Evolutionary conservation across 495 filamentous ascomycete genomes (phyloP).

Genomic region (Oleoguttula mirabilis): DNA sequence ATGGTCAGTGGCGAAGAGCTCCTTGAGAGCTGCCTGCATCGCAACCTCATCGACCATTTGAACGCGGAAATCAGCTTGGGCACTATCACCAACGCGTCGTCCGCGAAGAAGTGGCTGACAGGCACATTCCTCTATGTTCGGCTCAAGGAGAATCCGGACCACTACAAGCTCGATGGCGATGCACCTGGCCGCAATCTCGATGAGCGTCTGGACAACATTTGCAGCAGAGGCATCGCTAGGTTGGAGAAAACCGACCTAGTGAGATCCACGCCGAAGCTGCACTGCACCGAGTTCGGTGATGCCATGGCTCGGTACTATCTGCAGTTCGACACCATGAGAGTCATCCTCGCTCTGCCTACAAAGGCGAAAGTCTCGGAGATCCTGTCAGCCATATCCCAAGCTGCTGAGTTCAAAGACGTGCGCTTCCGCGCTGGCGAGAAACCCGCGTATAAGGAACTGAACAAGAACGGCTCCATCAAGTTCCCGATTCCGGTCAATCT

Average conservation of each 20-base stretch:
- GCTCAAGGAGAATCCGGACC: conserved; percentile 61
- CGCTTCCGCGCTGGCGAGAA: conserved; percentile 66
- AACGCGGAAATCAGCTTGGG: conserved; percentile 88
- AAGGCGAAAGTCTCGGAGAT: conserved; percentile 56
- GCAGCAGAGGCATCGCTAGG: conserved; percentile 61
- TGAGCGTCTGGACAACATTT: conserved; percentile 64
- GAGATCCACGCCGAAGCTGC: conserved; percentile 34
- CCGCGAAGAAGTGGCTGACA: conserved; percentile 70
- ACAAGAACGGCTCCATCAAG: conserved; percentile 57
- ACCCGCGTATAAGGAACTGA: conserved; percentile 66
- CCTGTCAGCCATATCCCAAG: conserved; percentile 54
- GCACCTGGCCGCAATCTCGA: conserved; percentile 45
- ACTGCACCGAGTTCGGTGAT: conserved; percentile 65
- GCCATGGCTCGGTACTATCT: conserved; percentile 93
- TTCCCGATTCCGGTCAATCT: conserved; percentile 75
- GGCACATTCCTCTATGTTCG: conserved; percentile 84
- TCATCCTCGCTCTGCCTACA: conserved; percentile 49
- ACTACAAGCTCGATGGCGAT: conserved; percentile 62
- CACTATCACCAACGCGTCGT: conserved; percentile 56
- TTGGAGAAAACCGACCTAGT: conserved; percentile 54
- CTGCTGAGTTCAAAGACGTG: conserved; percentile 65
- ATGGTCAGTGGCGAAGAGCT: conserved; percentile 74
- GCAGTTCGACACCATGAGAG: conserved; percentile 80
- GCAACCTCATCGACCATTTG: conserved; percentile 80
- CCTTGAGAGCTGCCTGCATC: conserved; percentile 78